A percentile compares a stretch with the other conserved stretches of the same genome.
These are phyloP conservation scores for Chalciporus pseudorubinellus DNA, from an alignment of 768 basidiomycete genomes.

Conservation along the genomic window DNA sequence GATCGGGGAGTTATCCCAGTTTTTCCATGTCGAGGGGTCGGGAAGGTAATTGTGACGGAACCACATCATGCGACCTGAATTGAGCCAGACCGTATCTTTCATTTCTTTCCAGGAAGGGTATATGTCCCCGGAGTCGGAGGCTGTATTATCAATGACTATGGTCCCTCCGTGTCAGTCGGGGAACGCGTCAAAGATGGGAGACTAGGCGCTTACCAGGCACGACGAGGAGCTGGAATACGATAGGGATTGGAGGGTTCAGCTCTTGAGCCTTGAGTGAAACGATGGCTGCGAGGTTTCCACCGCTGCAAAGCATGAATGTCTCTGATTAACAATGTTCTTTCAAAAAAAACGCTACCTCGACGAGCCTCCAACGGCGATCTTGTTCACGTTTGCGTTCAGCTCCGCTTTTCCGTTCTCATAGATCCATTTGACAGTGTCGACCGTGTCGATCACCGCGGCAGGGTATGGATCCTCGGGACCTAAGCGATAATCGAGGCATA, in stretches of 20 bases:
- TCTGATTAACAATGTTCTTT: not conserved
- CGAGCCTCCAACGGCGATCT: slow-evolving; percentile 68
- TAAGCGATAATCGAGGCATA: slow-evolving; percentile 69
- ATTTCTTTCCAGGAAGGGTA: slow-evolving; percentile 58
- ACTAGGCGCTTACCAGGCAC: slow-evolving; percentile 45
- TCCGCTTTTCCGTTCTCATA: slow-evolving; percentile 42
- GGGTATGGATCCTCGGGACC: slow-evolving; percentile 73
- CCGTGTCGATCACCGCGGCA: slow-evolving; percentile 65
- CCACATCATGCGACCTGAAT: slow-evolving; percentile 66
- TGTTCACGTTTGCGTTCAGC: slow-evolving; percentile 48
- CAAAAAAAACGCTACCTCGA: slow-evolving; percentile 47
- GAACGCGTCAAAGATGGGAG: not conserved
- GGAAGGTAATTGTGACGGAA: slow-evolving; percentile 68
- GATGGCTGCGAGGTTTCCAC: slow-evolving; percentile 68
- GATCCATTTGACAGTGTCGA: slow-evolving; percentile 68
- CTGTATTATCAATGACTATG: slow-evolving; percentile 65
- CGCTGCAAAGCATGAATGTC: slow-evolving; percentile 37
- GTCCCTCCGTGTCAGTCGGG: not conserved
- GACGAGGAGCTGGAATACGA: slow-evolving; percentile 64
- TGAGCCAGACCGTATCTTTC: slow-evolving; percentile 55
- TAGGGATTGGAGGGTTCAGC: slow-evolving; percentile 46
- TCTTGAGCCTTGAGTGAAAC: slow-evolving; percentile 61
- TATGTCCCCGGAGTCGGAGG: slow-evolving; percentile 35
- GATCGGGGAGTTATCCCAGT: slow-evolving; percentile 72
- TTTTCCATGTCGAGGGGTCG: slow-evolving; percentile 51